These are phyloP conservation scores for Rosa persica DNA, from an alignment of 306 rosid species.

Conservation along the genomic window DNA sequence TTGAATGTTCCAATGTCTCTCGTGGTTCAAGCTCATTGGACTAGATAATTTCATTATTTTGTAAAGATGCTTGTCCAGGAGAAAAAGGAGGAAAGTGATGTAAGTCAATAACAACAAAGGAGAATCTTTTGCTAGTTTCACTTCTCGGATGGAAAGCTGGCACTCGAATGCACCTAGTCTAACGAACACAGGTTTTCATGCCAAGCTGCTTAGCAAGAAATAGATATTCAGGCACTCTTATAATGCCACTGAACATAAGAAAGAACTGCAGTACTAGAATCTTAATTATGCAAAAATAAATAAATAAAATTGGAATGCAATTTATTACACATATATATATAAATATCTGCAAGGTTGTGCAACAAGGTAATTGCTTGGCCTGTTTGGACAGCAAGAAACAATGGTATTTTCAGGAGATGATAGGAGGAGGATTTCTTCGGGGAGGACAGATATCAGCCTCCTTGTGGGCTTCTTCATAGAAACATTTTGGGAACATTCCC, in stretches of 20 bases:
- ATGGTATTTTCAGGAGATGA: background rate
- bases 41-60: background rate
- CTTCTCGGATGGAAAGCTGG: background rate
- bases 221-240: background rate
- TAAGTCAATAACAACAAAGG: slow-evolving; percentile 16
- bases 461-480: background rate
- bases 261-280: slow-evolving; percentile 15
- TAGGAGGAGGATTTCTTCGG: background rate
- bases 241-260: slow-evolving; percentile 17
- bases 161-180: slow-evolving; percentile 10
- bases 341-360: background rate
- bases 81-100: background rate
- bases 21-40: background rate
- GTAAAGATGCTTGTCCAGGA: background rate
- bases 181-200: slow-evolving; percentile 14
- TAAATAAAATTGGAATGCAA: slow-evolving; percentile 17
- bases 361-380: background rate
- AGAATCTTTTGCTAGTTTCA: background rate
- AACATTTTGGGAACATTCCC: background rate
- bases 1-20: background rate
- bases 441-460: background rate
- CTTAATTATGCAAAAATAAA: background rate
- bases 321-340: background rate
- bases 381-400: background rate
- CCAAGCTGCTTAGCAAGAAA: slow-evolving; percentile 3